These are phyloP conservation scores for Cunninghamia lanceolata DNA, from an alignment of 75 land plant species.

Conservation along the genomic window DNA sequence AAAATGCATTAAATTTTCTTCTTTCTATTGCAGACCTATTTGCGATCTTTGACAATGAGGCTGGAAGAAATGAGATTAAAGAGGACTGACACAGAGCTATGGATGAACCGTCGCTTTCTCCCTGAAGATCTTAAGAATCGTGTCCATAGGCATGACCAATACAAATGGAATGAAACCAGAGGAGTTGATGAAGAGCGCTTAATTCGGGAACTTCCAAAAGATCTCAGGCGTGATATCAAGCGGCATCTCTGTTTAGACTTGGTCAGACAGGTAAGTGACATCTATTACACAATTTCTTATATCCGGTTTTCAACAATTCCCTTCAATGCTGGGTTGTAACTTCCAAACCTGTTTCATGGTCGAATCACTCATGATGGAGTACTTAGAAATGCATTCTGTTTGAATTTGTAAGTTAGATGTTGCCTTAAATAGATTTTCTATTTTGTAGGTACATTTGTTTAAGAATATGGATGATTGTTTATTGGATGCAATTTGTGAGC, in stretches of 20 bases:
- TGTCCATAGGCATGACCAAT: slow-evolving; percentile 64
- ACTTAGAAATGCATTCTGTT: neutral
- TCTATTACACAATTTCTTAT: slow-evolving; percentile 20
- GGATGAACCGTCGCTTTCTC: slow-evolving; percentile 70
- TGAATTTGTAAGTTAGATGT: neutral
- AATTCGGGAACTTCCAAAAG: slow-evolving; percentile 63
- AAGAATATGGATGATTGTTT: slow-evolving; percentile 26
- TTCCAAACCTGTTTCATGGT: neutral
- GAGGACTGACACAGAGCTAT: slow-evolving; percentile 65
- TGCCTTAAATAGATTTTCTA: neutral
- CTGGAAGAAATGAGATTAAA: slow-evolving; percentile 74
- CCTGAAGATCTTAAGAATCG: slow-evolving; percentile 52
- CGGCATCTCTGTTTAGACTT: slow-evolving; percentile 85
- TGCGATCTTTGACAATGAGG: slow-evolving; percentile 57
- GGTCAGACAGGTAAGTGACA: slow-evolving; percentile 55
- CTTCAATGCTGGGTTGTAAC: neutral
- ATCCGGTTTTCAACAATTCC: neutral
- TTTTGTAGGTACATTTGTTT: slow-evolving; percentile 53
- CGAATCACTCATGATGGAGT: neutral
- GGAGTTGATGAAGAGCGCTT: slow-evolving; percentile 87
- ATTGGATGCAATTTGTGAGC: slow-evolving; percentile 31
- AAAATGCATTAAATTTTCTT: neutral
- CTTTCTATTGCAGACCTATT: slow-evolving; percentile 40
- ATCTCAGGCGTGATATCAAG: slow-evolving; percentile 80
- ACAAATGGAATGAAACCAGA: slow-evolving; percentile 71